These are phyloP conservation scores for Ceratocystis harringtonii DNA, from an alignment of 2,329 filamentous ascomycete species.

Conservation along the genomic window DNA sequence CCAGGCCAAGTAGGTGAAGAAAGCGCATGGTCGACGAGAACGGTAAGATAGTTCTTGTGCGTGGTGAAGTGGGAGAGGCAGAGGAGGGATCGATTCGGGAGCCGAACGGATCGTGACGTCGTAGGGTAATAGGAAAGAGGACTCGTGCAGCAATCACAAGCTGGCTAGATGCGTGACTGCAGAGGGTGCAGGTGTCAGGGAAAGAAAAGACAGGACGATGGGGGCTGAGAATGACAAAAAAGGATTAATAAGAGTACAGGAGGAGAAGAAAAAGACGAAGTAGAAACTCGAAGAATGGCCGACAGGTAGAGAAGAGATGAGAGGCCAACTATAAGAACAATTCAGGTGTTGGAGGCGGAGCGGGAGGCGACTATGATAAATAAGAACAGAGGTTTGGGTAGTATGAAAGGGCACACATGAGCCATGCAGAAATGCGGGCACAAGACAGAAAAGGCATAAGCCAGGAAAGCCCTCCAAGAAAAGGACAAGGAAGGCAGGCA, in stretches of 20 bases:
- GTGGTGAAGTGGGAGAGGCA: neutral
- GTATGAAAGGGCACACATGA: neutral
- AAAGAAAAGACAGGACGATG: neutral
- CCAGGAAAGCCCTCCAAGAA: neutral
- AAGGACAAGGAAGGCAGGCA: neutral
- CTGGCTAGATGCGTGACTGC: neutral
- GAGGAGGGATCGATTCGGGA: neutral
- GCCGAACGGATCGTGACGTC: neutral
- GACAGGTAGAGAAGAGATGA: no score
- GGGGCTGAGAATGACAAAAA: neutral
- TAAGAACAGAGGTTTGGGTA: neutral
- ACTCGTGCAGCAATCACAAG: no score
- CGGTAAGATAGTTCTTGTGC: neutral
- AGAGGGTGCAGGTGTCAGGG: neutral
- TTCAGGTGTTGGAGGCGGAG: neutral
- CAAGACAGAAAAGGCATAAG: neutral
- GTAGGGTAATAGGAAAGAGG: neutral
- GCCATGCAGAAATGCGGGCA: neutral
- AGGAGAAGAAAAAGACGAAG: neutral
- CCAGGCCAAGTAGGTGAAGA: conserved; percentile 10
- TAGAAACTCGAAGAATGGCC: no score
- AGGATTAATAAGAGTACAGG: neutral
- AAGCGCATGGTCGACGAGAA: conserved; percentile 14
- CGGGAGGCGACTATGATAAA: neutral
- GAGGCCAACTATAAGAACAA: no score